These are phyloP conservation scores for Spirogloea muscicola DNA, from an alignment of 139 green algal genomes.

Conservation along the genomic window DNA sequence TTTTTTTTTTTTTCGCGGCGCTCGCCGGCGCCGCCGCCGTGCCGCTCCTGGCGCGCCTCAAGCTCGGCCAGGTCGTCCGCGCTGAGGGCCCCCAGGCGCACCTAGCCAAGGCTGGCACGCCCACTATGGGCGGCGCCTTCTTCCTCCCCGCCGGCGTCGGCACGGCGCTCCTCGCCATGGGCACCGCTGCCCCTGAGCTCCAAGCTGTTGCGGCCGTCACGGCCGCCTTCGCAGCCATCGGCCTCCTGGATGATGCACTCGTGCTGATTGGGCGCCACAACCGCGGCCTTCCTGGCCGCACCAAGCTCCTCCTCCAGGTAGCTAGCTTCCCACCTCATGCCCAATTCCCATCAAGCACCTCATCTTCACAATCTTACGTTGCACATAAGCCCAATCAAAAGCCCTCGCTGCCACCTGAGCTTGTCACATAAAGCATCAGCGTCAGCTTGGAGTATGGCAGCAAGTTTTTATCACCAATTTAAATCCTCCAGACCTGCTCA, in stretches of 20 bases:
- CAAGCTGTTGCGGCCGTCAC: constrained; percentile 14
- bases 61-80: constrained; percentile 39
- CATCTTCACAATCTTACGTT: background rate
- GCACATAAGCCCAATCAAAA: too few species aligned
- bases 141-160: constrained; percentile 44
- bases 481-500: too few species aligned
- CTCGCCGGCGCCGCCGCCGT: constrained; percentile 18
- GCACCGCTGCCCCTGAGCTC: constrained; percentile 2
- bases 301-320: constrained; percentile 47
- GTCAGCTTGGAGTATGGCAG: too few species aligned
- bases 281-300: constrained; percentile 20
- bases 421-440: too few species aligned
- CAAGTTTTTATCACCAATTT: constrained; percentile 1
- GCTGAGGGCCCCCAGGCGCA: constrained; percentile 42
- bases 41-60: constrained; percentile 26
- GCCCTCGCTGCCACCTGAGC: too few species aligned
- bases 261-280: constrained; percentile 27
- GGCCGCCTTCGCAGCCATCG: constrained; percentile 18
- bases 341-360: background rate
- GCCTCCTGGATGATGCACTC: constrained; percentile 43
- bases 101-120: constrained; percentile 46
- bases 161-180: constrained; percentile 11
- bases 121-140: constrained; percentile 49
- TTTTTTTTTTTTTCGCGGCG: background rate
- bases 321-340: constrained; percentile 1